These are phyloP conservation scores for Thalassiosira mediterranea DNA, from an alignment of 352 stramenopile species.

Conservation along the genomic window DNA sequence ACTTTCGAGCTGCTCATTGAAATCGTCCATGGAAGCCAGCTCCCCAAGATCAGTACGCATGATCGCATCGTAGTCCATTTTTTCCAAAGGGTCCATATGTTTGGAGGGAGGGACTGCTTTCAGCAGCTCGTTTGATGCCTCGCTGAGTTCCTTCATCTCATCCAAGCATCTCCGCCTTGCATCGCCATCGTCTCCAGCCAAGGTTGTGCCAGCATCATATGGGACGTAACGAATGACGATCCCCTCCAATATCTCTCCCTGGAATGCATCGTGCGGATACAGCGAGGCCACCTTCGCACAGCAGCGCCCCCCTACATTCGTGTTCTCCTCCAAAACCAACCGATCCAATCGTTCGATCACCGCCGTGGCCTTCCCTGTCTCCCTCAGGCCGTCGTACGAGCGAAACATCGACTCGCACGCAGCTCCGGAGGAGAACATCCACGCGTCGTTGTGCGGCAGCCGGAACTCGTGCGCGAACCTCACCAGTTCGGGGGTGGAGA, in stretches of 20 bases:
- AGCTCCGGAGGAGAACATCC: constrained; percentile 58
- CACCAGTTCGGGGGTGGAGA: constrained; percentile 65
- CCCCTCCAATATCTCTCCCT: constrained; percentile 79
- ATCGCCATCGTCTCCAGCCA: constrained; percentile 1
- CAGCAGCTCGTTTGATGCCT: constrained; percentile 37
- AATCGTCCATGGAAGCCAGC: constrained; percentile 23
- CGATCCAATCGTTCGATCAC: constrained; percentile 56
- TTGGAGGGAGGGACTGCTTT: constrained; percentile 38
- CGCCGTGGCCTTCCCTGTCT: constrained; percentile 62
- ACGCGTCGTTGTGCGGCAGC: constrained; percentile 82
- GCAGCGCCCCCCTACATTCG: constrained; percentile 5
- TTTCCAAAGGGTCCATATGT: not conserved
- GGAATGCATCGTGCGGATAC: constrained; percentile 72
- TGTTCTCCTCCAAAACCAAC: constrained; percentile 24
- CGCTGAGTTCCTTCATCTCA: constrained; percentile 42
- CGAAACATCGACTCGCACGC: constrained; percentile 59
- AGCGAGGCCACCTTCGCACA: constrained; percentile 61
- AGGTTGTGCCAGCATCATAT: constrained; percentile 15
- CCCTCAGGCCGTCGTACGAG: constrained; percentile 63
- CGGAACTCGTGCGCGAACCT: constrained; percentile 70
- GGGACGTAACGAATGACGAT: constrained; percentile 80
- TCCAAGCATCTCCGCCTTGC: constrained; percentile 11
- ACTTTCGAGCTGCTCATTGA: constrained; percentile 22
- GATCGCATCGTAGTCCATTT: constrained; percentile 13
- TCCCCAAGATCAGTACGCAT: constrained; percentile 9